These are phyloP conservation scores for Penicillium dipodomyicola DNA, from an alignment of 495 filamentous ascomycete genomes.

Conservation along the genomic window DNA sequence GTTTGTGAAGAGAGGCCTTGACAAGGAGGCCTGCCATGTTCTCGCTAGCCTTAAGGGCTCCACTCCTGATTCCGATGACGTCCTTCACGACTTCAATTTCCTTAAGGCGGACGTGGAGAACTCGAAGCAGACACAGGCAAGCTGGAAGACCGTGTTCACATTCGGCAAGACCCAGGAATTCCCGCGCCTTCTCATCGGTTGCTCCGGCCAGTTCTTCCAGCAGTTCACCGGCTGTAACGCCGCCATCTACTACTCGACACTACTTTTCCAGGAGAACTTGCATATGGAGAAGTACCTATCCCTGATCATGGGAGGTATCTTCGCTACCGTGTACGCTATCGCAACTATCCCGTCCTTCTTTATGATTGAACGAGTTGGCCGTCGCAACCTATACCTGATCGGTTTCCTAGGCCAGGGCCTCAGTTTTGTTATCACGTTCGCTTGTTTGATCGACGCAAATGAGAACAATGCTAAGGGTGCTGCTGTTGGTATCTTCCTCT, in stretches of 20 bases:
- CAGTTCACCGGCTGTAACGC: slow-evolving; percentile 68
- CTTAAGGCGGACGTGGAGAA: slow-evolving; percentile 12
- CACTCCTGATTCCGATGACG: slow-evolving; percentile 6
- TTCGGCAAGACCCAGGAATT: slow-evolving; percentile 26
- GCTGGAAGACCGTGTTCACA: slow-evolving; percentile 22
- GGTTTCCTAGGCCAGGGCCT: slow-evolving; percentile 28
- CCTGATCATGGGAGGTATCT: slow-evolving; percentile 66
- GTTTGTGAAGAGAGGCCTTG: slow-evolving; percentile 11
- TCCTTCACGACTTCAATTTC: slow-evolving; percentile 19
- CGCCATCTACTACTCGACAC: slow-evolving; percentile 73
- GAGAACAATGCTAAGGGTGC: slow-evolving; percentile 44
- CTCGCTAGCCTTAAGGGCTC: slow-evolving; percentile 11
- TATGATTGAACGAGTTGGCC: slow-evolving; percentile 64
- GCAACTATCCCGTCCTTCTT: slow-evolving; percentile 70
- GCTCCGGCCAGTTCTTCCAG: slow-evolving; percentile 66
- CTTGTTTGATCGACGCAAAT: slow-evolving; percentile 56
- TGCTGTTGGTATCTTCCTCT: slow-evolving; percentile 66
- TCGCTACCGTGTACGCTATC: slow-evolving; percentile 69
- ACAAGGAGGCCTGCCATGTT: slow-evolving; percentile 14
- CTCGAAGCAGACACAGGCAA: not conserved
- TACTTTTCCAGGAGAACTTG: slow-evolving; percentile 63
- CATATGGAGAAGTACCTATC: slow-evolving; percentile 53
- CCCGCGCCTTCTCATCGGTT: slow-evolving; percentile 30
- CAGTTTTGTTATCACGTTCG: slow-evolving; percentile 40
- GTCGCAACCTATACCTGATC: slow-evolving; percentile 60